These are phyloP conservation scores for Telfairia occidentalis DNA, from an alignment of 331 rosid species.

Conservation along the genomic window DNA sequence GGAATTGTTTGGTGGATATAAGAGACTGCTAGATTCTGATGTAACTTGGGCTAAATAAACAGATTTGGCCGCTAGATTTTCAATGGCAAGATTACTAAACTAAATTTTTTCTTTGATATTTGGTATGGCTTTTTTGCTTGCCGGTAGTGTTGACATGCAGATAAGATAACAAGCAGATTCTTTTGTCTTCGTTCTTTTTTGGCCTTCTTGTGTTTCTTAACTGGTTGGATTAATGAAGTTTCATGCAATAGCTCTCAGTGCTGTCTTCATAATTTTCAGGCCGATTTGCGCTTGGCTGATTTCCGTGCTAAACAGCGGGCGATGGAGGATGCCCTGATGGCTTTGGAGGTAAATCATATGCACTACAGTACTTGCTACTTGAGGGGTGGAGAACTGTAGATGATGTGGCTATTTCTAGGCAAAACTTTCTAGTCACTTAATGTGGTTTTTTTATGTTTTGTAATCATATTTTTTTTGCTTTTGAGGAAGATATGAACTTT, in stretches of 20 bases:
- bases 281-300: constrained; percentile 90
- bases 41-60: not conserved
- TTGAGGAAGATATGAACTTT: constrained; percentile 12
- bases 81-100: not conserved
- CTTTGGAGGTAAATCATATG: constrained; percentile 59
- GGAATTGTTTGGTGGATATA: not conserved
- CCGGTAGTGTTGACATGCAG: not conserved
- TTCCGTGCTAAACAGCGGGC: constrained; percentile 87
- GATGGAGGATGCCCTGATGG: constrained; percentile 88
- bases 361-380: not conserved
- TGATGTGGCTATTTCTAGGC: not conserved
- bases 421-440: not conserved
- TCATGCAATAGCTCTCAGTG: constrained; percentile 14
- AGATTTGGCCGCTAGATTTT: not conserved
- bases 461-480: constrained; percentile 10
- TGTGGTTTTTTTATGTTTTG: not conserved
- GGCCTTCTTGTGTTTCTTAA: not conserved
- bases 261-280: constrained; percentile 37
- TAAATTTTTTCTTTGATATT: not conserved
- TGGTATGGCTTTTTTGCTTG: not conserved
- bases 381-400: not conserved
- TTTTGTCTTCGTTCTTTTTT: not conserved
- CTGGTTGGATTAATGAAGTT: not conserved
- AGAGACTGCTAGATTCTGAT: too few species aligned
- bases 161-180: not conserved